A percentile compares a stretch with the other conserved stretches of the same genome.
Evolutionary conservation across 1,284 basidiomycete species (phyloP).

Genomic region (Ceratobasidium sp.): DNA sequence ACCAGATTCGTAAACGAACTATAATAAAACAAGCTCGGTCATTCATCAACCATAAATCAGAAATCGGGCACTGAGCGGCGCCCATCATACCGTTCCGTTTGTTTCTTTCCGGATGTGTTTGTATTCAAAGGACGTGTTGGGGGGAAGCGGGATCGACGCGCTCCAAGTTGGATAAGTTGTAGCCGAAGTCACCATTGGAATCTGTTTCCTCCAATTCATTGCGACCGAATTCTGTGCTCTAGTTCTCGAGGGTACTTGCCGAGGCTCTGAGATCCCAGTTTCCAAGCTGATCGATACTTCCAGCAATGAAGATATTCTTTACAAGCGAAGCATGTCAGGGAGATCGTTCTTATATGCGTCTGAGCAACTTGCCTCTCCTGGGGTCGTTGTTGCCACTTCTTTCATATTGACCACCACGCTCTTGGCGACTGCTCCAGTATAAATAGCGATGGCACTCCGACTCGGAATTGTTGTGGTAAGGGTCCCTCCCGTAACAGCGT

Average conservation of each 20-base stretch:
- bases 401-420: not conserved
- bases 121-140: constrained; percentile 5
- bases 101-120: constrained; percentile 10
- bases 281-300: not conserved
- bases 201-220: not conserved
- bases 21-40: not conserved
- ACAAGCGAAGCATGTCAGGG: no score
- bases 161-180: constrained; percentile 5
- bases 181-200: constrained; percentile 15
- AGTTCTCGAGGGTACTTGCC: not conserved
- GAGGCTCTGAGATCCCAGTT: not conserved
- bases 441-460: constrained; percentile 65
- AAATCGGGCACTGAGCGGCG: no score
- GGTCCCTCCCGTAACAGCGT: constrained; percentile 60
- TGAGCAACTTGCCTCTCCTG: not conserved
- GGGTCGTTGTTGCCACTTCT: not conserved
- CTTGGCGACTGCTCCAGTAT: constrained; percentile 54
- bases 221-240: not conserved
- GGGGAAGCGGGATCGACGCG: not conserved
- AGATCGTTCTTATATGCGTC: not conserved
- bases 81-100: not conserved
- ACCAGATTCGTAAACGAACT: not conserved
- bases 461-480: constrained; percentile 62
- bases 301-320: constrained; percentile 4
- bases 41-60: not conserved